These are phyloP conservation scores for Fusarium torulosum DNA, from an alignment of 2,329 filamentous ascomycete genomes.

Conservation along the genomic window DNA sequence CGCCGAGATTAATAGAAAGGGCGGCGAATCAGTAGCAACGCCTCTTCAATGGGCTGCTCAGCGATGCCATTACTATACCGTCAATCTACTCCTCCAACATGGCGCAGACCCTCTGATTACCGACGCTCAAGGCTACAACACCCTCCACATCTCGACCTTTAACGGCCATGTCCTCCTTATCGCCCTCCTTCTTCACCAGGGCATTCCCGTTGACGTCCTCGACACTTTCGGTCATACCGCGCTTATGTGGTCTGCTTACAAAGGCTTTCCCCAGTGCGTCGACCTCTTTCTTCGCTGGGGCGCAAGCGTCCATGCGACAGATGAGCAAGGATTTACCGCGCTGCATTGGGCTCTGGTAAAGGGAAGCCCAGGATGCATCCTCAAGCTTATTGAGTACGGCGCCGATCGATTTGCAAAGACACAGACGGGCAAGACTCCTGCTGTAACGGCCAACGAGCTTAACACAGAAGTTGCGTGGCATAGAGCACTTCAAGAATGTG, in stretches of 20 bases:
- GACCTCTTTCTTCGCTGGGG: slow-evolving; percentile 95
- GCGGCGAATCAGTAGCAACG: slow-evolving; percentile 94
- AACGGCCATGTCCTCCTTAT: slow-evolving; percentile 95
- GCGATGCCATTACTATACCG: slow-evolving; percentile 95
- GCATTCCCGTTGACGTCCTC: slow-evolving; percentile 91
- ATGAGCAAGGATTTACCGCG: slow-evolving; percentile 94
- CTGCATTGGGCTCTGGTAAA: slow-evolving; percentile 97
- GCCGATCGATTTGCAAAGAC: slow-evolving; percentile 93
- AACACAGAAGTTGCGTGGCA: slow-evolving; percentile 87
- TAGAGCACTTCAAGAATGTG: slow-evolving; percentile 83
- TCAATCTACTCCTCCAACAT: slow-evolving; percentile 89
- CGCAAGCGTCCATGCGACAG: slow-evolving; percentile 88
- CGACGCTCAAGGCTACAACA: slow-evolving; percentile 97
- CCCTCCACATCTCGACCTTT: slow-evolving; percentile 95
- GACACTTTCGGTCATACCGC: slow-evolving; percentile 93
- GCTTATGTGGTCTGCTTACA: slow-evolving; percentile 99
- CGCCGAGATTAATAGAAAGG: slow-evolving; percentile 93
- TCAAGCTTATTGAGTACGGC: slow-evolving; percentile 96
- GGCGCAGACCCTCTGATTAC: slow-evolving; percentile 93
- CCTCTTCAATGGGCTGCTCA: slow-evolving; percentile 98
- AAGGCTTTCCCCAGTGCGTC: slow-evolving; percentile 92
- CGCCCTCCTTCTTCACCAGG: slow-evolving; percentile 90
- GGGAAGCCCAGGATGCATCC: slow-evolving; percentile 87
- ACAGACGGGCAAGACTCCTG: slow-evolving; percentile 88
- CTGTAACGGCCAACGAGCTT: slow-evolving; percentile 88